Conservation (phyloP, 495 filamentous ascomycete genomes). For the Physcia stellaris region DNA sequence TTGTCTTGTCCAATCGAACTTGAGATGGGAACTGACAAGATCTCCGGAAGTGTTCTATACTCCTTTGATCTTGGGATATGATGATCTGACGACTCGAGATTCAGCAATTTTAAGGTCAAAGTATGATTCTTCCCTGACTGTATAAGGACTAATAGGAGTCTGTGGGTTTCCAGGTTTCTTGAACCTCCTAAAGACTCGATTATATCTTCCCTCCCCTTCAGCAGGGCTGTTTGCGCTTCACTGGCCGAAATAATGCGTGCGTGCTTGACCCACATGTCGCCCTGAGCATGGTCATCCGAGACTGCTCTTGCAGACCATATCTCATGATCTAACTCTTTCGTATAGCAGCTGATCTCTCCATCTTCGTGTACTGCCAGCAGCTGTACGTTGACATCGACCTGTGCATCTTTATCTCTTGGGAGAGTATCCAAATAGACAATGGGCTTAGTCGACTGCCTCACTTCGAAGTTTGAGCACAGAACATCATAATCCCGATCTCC, state of each 20-base stretch:
- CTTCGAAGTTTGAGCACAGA: conserved; percentile 3
- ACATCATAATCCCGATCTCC: too few relatives aligned
- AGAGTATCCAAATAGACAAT: conserved; percentile 23
- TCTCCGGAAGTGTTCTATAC: too few relatives aligned
- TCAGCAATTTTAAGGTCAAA: too few relatives aligned
- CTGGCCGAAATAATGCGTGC: conserved; percentile 22
- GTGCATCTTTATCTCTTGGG: neutral
- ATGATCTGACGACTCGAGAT: too few relatives aligned
- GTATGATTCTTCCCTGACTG: too few relatives aligned
- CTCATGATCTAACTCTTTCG: conserved; percentile 1
- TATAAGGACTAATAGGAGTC: too few relatives aligned
- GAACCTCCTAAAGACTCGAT: conserved; percentile 8
- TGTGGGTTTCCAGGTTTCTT: too few relatives aligned
- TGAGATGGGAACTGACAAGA: too few relatives aligned
- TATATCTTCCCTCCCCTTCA: conserved; percentile 30
- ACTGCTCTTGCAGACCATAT: conserved; percentile 10
- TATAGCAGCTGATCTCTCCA: conserved; percentile 14
- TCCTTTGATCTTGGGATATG: too few relatives aligned
- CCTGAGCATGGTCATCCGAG: conserved; percentile 23
- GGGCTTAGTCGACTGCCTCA: conserved; percentile 18
- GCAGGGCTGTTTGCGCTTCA: conserved; percentile 28
- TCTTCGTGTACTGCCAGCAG: conserved; percentile 29
- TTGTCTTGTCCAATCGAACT: too few relatives aligned
- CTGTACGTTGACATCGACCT: too few relatives aligned
- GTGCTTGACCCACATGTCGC: conserved; percentile 25